Base-by-base conservation (phyloP, 176 grass and related monocot genomes). In the Panicum miliaceum region DNA sequence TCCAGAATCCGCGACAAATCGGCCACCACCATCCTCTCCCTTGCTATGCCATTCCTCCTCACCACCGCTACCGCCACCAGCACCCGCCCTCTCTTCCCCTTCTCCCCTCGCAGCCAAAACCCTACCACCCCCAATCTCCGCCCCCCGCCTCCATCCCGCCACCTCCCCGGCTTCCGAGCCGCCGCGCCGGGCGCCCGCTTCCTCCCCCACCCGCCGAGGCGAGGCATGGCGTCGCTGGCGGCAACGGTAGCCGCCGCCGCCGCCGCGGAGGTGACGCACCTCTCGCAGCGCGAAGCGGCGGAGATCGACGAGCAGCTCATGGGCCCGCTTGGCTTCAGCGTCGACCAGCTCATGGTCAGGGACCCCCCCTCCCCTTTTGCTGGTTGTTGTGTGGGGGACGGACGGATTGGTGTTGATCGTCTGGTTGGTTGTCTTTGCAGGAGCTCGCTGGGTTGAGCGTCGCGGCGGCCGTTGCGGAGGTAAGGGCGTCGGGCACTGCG, bases 261-360 rank as follows among this genome's bases (percentile, higher is more conserved):
- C 11, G 81, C 82, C 3, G 64, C 74, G 29, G 61, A 84, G 45
- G 88, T 94, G 80, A 94, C 91, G 27, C 89, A 92, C 85, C 81
- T 98, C 79, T 57, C 89, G 41, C 96, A 95, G 77, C 83, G 85
- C 19, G 87, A 88, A 5, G 96, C 91, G 1, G 89, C 73, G 14
- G 93, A 92, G 89, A 94, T 98, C 73, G 93, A 98, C 73, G 83
- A 98, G 87, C 90, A 92, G 62, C 93, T 95, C 73, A 98, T 98
- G 96, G 93, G 89, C 0, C 89, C 91, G 5, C 89, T 98, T 65
- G 91, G 87, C 15, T 98, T 95, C 60, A 98, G 87, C 85, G 85
- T 95, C 64, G 91, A 96, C 61, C 93, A 95, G 86, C 89, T 98
- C 85, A 98, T 98, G 96, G 96, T 93, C 38, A 26, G 46, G 64